Conservation (phyloP, 371 early-diverging fungal species). For the Zychaea mexicana region DNA sequence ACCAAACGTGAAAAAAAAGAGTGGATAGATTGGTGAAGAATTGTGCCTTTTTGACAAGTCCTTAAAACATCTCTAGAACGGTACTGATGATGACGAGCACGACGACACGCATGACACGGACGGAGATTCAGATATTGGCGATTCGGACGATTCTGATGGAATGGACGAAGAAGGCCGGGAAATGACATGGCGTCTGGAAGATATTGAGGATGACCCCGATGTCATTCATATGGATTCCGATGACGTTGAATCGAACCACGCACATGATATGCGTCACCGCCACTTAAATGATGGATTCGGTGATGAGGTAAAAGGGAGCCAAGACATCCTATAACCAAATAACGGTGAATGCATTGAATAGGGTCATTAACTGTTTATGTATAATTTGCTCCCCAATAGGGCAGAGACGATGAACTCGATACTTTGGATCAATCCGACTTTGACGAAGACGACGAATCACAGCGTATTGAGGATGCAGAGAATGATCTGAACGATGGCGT, state of each 20-base stretch:
- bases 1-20: not conserved
- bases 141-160: slow-evolving; percentile 53
- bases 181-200: slow-evolving; percentile 55
- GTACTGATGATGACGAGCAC: slow-evolving; percentile 38
- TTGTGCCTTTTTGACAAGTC: not conserved
- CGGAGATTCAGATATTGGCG: slow-evolving; percentile 49
- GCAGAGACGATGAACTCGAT: slow-evolving; percentile 46
- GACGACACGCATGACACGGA: slow-evolving; percentile 46
- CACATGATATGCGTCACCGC: slow-evolving; percentile 34
- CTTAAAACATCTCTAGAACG: slow-evolving; percentile 20
- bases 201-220: slow-evolving; percentile 58
- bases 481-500: slow-evolving; percentile 47
- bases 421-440: slow-evolving; percentile 50
- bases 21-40: slow-evolving; percentile 9
- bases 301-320: slow-evolving; percentile 31
- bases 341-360: no score
- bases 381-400: slow-evolving; percentile 8
- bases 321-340: not conserved
- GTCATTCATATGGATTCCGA: slow-evolving; percentile 38
- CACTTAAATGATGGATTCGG: slow-evolving; percentile 24
- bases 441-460: slow-evolving; percentile 53
- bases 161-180: slow-evolving; percentile 51
- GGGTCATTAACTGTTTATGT: no score
- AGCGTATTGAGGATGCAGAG: slow-evolving; percentile 49
- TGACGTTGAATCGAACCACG: slow-evolving; percentile 47